Evolutionary conservation across 768 basidiomycete species (phyloP).

Genomic region (Tricholoma matsutake): DNA sequence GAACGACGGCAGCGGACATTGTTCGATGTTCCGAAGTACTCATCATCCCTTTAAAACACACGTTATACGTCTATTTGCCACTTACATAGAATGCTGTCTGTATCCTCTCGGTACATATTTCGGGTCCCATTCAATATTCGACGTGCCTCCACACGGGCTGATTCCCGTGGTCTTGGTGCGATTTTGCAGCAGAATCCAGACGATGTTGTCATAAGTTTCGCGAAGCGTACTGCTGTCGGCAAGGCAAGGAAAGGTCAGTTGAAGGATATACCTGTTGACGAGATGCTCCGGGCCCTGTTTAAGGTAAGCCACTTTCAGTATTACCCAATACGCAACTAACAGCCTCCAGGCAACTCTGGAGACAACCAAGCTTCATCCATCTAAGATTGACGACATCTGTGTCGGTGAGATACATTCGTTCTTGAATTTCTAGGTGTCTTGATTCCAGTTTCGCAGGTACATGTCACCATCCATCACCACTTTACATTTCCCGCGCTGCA

Average conservation of each 20-base stretch:
- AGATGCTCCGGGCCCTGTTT: conserved; percentile 79
- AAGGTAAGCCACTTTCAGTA: conserved; percentile 43
- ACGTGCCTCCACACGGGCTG: conserved; percentile 35
- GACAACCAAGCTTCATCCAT: conserved; percentile 63
- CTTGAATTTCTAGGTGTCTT: neutral
- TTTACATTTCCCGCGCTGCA: conserved; percentile 82
- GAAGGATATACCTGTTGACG: conserved; percentile 85
- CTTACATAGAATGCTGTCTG: neutral
- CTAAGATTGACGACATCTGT: conserved; percentile 78
- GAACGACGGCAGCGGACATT: neutral
- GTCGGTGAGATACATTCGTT: conserved; percentile 54
- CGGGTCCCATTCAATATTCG: conserved; percentile 25
- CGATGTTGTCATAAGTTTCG: conserved; percentile 89
- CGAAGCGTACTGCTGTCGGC: conserved; percentile 87
- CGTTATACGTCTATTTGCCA: neutral
- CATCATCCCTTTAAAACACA: neutral
- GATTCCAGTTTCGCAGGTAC: conserved; percentile 46
- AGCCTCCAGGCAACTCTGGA: conserved; percentile 57
- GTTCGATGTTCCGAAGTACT: no score
- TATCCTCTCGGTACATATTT: conserved; percentile 16
- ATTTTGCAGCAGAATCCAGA: conserved; percentile 70
- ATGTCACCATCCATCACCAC: conserved; percentile 79
- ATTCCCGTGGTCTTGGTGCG: conserved; percentile 45
- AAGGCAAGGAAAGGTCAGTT: conserved; percentile 89
- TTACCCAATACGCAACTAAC: neutral